Percentiles rank a stretch among this genome's conserved stretches.
phyloP scores from a whole-genome alignment of 768 basidiomycete species.

The Rhodotorula taiwanensis region DNA sequence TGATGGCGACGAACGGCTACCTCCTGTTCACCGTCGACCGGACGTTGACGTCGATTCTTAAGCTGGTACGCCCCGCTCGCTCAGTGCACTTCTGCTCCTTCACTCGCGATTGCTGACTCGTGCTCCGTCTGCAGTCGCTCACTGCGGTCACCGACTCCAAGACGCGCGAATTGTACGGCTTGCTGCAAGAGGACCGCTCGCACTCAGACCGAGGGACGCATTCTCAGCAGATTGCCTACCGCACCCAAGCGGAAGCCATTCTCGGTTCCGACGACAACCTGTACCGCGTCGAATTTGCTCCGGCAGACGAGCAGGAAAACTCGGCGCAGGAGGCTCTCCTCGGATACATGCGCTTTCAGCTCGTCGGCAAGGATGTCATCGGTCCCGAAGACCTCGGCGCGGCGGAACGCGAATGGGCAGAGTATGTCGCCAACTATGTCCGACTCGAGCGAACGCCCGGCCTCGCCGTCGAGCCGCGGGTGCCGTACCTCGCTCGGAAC shows the following conservation, averaged over 20 bases:
- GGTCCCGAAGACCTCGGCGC: slow-evolving; percentile 48
- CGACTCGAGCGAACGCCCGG: slow-evolving; percentile 20
- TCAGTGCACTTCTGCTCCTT: neutral
- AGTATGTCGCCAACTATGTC: slow-evolving; percentile 48
- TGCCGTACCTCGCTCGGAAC: slow-evolving; percentile 59
- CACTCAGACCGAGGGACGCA: slow-evolving; percentile 38
- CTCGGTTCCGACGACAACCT: slow-evolving; percentile 48
- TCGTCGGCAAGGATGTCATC: slow-evolving; percentile 48
- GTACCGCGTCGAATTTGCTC: slow-evolving; percentile 49
- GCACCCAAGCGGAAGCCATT: slow-evolving; percentile 47
- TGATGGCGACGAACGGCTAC: slow-evolving; percentile 88
- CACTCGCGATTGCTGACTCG: neutral
- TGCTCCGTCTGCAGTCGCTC: slow-evolving; percentile 59
- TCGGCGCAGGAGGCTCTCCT: neutral
- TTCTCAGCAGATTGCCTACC: slow-evolving; percentile 48
- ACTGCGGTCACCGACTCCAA: slow-evolving; percentile 74
- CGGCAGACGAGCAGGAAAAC: neutral
- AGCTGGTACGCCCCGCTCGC: slow-evolving; percentile 60
- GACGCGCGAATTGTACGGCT: slow-evolving; percentile 61
- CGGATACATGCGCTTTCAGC: slow-evolving; percentile 42
- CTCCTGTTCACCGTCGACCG: slow-evolving; percentile 90
- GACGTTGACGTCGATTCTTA: slow-evolving; percentile 76
- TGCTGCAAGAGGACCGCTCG: slow-evolving; percentile 35
- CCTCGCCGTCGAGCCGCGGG: slow-evolving; percentile 20
- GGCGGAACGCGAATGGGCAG: slow-evolving; percentile 47